These are phyloP conservation scores for Incumbomyces delicatus DNA, from an alignment of 2,329 filamentous ascomycete genomes.

Conservation along the genomic window DNA sequence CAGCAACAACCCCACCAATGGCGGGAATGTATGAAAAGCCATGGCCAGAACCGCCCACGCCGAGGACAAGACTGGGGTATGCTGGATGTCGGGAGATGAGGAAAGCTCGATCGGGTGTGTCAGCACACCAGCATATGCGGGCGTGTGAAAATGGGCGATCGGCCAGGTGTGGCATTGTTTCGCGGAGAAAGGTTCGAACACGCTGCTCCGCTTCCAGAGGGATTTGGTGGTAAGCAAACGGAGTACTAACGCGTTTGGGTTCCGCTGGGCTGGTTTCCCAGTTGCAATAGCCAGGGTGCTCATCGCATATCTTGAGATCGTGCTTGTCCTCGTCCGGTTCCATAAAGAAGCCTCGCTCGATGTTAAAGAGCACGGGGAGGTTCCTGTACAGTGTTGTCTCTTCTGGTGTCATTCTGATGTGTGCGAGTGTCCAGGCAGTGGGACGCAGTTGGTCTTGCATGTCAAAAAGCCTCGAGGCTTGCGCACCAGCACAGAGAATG, in stretches of 20 bases:
- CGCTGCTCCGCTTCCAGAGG: constrained; percentile 39
- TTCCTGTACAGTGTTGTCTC: constrained; percentile 35
- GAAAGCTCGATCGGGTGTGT: constrained; percentile 46
- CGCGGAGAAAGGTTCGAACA: constrained; percentile 39
- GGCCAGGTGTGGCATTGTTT: constrained; percentile 45
- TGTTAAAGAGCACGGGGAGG: constrained; percentile 38
- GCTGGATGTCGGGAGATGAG: constrained; percentile 43
- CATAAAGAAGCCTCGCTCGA: constrained; percentile 42
- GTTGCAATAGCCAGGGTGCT: constrained; percentile 49
- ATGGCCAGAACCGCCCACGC: constrained; percentile 43
- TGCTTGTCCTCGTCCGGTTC: constrained; percentile 34
- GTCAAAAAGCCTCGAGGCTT: constrained; percentile 33
- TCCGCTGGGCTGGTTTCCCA: constrained; percentile 25
- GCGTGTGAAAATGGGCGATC: constrained; percentile 41
- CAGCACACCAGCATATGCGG: constrained; percentile 48
- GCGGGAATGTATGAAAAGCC: constrained; percentile 45
- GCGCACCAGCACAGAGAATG: constrained; percentile 37
- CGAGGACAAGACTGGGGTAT: constrained; percentile 35
- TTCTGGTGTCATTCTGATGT: constrained; percentile 33
- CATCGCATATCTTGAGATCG: constrained; percentile 36
- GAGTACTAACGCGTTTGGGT: constrained; percentile 27
- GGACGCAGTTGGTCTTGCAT: constrained; percentile 36
- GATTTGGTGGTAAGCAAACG: constrained; percentile 34
- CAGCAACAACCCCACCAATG: constrained; percentile 41
- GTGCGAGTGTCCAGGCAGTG: constrained; percentile 39